A percentile compares a stretch with the other conserved stretches of the same genome.
These are phyloP conservation scores for Corymbia calophylla DNA, from an alignment of 441 rosid species.

Conservation along the genomic window DNA sequence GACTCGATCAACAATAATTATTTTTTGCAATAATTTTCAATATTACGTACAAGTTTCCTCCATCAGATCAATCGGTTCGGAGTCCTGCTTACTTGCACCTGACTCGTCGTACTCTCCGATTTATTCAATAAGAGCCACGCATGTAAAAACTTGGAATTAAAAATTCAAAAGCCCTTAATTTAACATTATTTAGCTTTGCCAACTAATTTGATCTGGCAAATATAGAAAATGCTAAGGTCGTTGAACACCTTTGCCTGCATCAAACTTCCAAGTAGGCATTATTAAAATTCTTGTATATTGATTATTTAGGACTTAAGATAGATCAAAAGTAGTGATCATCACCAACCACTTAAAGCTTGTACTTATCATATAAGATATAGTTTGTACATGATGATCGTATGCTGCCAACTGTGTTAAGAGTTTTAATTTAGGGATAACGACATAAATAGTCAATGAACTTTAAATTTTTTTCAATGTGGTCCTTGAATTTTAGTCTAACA, in stretches of 20 bases:
- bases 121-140: background rate
- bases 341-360: background rate
- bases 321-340: background rate
- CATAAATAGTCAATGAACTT: background rate
- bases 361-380: background rate
- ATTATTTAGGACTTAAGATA: background rate
- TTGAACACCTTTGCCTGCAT: background rate
- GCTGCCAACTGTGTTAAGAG: background rate
- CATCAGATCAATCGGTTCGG: rapidly evolving
- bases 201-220: background rate
- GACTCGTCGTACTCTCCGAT: too few relatives aligned
- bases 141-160: background rate
- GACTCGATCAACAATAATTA: background rate
- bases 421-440: background rate
- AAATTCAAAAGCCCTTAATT: background rate
- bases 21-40: background rate
- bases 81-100: background rate
- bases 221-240: background rate
- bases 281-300: background rate
- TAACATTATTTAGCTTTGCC: background rate
- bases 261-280: background rate
- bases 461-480: background rate
- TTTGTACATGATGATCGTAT: background rate
- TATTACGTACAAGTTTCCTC: background rate
- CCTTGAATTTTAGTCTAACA: too few relatives aligned